A percentile compares a stretch with the other conserved stretches of the same genome.
Evolutionary conservation across 2,329 filamentous ascomycete species (phyloP).

Genomic region (Chrysoporthe deuterocubensis): DNA sequence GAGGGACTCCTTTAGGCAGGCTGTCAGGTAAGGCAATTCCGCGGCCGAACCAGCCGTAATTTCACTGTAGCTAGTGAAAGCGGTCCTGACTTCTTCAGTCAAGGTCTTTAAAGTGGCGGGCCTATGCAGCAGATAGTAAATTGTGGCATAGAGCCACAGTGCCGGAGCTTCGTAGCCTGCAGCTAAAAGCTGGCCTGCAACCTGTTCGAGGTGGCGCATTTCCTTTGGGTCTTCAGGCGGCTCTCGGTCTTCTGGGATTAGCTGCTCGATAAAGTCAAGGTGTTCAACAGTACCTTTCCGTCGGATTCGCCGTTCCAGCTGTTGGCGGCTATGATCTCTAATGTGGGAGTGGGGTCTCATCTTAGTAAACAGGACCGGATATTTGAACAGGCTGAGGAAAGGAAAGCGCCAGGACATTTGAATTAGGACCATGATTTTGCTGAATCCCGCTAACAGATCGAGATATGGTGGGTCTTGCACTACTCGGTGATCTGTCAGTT

Average conservation of each 20-base stretch:
- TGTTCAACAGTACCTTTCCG: constrained; percentile 24
- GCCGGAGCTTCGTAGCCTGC: constrained; percentile 21
- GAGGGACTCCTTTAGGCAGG: constrained; percentile 41
- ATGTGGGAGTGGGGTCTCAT: constrained; percentile 23
- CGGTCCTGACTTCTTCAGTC: constrained; percentile 44
- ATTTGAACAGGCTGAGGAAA: constrained; percentile 6
- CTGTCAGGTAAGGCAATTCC: constrained; percentile 39
- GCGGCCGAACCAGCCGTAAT: constrained; percentile 38
- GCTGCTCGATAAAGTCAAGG: constrained; percentile 30
- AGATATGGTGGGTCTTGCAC: constrained; percentile 17
- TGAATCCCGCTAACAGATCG: background rate
- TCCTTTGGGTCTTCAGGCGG: constrained; percentile 21
- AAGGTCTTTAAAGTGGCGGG: constrained; percentile 43
- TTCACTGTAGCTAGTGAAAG: constrained; percentile 43
- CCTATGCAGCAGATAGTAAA: constrained; percentile 46
- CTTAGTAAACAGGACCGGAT: background rate
- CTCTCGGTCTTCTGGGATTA: constrained; percentile 26
- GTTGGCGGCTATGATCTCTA: constrained; percentile 24
- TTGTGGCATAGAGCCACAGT: background rate
- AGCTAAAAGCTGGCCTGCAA: constrained; percentile 26
- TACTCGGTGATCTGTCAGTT: background rate
- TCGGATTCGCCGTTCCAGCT: constrained; percentile 25
- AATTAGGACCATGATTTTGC: background rate
- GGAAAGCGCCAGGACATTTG: constrained; percentile 19
- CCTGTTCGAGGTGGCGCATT: constrained; percentile 26